A percentile compares a stretch with the other conserved stretches of the same genome.
Evolutionary conservation across 768 basidiomycete species (phyloP).

Genomic region (Gelatoporia subvermispora): DNA sequence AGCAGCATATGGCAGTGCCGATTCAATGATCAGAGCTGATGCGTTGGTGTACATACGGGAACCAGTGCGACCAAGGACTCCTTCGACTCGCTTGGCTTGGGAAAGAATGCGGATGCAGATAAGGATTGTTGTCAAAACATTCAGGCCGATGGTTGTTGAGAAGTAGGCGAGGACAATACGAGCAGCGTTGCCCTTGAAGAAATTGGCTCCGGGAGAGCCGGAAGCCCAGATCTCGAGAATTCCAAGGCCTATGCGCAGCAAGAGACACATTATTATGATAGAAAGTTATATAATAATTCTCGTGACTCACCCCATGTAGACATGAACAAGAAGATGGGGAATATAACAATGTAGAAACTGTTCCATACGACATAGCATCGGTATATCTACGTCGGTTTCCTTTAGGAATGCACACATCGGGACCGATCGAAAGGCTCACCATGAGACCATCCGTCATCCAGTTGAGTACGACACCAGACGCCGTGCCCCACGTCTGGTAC

Average conservation of each 20-base stretch:
- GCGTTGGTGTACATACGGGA: slow-evolving; percentile 4
- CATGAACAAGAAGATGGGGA: slow-evolving; percentile 11
- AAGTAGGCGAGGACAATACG: slow-evolving; percentile 9
- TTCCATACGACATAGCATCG: background rate
- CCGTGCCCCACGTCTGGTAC: slow-evolving; percentile 28
- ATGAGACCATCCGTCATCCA: slow-evolving; percentile 35
- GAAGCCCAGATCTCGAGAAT: slow-evolving; percentile 7
- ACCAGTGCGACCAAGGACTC: background rate
- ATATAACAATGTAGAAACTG: slow-evolving; percentile 4
- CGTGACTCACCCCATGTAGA: slow-evolving; percentile 4
- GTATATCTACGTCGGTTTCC: background rate
- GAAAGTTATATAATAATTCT: background rate
- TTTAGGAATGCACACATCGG: no score
- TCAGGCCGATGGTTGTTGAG: slow-evolving; percentile 9
- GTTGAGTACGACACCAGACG: slow-evolving; percentile 21
- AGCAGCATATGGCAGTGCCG: slow-evolving; percentile 7
- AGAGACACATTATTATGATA: background rate
- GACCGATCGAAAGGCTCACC: slow-evolving; percentile 17
- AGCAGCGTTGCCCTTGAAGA: slow-evolving; percentile 9
- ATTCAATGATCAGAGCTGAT: slow-evolving; percentile 7
- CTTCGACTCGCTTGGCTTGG: background rate
- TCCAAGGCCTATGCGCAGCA: slow-evolving; percentile 6
- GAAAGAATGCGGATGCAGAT: slow-evolving; percentile 10
- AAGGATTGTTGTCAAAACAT: slow-evolving; percentile 8
- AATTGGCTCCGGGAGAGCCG: slow-evolving; percentile 7